Base-by-base conservation (phyloP, 805 yeast species). In the Gaillardinia entomophila region DNA sequence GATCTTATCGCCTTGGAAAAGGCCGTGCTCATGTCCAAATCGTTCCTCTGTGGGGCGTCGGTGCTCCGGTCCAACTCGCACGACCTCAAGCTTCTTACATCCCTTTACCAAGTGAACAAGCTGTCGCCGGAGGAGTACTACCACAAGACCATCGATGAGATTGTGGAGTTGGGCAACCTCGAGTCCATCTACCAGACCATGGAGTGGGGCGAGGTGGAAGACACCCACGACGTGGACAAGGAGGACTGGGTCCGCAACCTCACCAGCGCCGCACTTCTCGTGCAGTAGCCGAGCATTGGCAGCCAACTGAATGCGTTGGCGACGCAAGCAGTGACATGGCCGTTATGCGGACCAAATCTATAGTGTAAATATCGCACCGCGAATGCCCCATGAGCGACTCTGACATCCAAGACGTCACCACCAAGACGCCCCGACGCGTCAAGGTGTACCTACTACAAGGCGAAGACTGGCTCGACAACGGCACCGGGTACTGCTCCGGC, bases 131-230 rank as follows among this genome's bases (percentile, higher is more conserved):
- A 50, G 2, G 57, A 51, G 44, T 49, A 51, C 41, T 62, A 46
- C 60, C 56, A 62, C 33, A 57, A 72, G 32, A 42, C 76, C 2
- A 60, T 84, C 12, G 88, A 82, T 33, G 84, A 86, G 40, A 70
- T 90, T 25, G 82, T 89, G 2, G 76, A 76, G 47, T 73, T 82
- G 36, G 88, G 88, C 7, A 79, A 82, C 35, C 66, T 92, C 47
- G 99, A 92, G 52, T 79, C 80, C 11, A 77, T 81, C 22, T 75
- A 75, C 58, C 99, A 92, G 60, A 84, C 95, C 23, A 78, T 77
- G 15, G 73, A 79, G 50, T 92, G 98, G 98, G 98, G 98, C 20
- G 97, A 90, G 58, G 97, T 90, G 16, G 97, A 92, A 61, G 98
- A 92, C 51, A 87, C 97, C 2, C 98, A 92, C 53, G 98, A 92